Evolutionary conservation across 805 yeast species (phyloP).

Genomic region (Wickerhamomyces pijperi): DNA sequence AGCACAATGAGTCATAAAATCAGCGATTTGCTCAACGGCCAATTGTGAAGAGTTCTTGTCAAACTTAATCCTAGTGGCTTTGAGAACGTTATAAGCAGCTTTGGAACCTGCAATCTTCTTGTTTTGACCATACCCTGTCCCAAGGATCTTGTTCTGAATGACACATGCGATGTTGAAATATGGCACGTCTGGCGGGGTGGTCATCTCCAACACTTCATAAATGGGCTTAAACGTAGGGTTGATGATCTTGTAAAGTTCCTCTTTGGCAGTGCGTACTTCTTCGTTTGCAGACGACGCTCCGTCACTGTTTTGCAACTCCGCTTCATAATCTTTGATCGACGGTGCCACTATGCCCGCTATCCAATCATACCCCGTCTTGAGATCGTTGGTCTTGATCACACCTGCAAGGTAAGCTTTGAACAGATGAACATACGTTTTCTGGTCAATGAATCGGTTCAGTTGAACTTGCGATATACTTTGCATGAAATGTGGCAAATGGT

Average conservation of each 20-base stretch:
- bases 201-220: background rate
- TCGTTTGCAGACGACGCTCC: background rate
- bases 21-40: background rate
- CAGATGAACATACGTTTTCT: background rate
- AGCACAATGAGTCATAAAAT: background rate
- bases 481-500: background rate
- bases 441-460: background rate
- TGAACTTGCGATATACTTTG: background rate
- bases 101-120: background rate
- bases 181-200: background rate
- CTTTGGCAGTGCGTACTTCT: background rate
- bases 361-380: background rate
- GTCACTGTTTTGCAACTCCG: background rate
- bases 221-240: background rate
- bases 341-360: background rate
- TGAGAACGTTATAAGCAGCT: background rate
- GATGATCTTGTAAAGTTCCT: background rate
- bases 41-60: background rate
- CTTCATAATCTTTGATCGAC: background rate
- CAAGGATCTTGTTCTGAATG: background rate
- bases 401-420: background rate
- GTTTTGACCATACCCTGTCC: background rate
- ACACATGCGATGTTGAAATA: background rate
- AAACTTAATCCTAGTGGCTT: background rate
- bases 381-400: background rate